Evolutionary conservation across 2,329 filamentous ascomycete genomes (phyloP).

Genomic region (Penicillium sclerotiorum): DNA sequence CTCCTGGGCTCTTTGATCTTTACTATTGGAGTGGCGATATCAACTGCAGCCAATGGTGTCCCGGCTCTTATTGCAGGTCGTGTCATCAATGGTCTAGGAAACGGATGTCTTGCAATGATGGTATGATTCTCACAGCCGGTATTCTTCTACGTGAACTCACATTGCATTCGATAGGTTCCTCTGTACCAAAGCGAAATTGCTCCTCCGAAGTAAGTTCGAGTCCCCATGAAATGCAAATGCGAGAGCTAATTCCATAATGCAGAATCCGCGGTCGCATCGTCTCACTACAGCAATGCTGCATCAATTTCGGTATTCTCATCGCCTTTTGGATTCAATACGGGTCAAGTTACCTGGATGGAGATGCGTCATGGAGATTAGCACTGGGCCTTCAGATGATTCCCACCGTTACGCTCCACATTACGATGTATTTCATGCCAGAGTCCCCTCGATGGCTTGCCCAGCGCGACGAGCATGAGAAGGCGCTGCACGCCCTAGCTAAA

Average conservation of each 20-base stretch:
- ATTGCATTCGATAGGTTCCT: slow-evolving; percentile 12
- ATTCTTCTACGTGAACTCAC: too few relatives aligned
- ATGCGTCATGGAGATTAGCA: slow-evolving; percentile 12
- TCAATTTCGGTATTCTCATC: slow-evolving; percentile 24
- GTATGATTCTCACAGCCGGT: neutral
- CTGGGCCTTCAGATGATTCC: slow-evolving; percentile 17
- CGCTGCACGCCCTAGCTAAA: slow-evolving; percentile 8
- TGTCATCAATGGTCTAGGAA: slow-evolving; percentile 34
- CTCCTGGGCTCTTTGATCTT: slow-evolving; percentile 50
- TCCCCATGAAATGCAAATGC: too few relatives aligned
- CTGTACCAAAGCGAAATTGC: slow-evolving; percentile 13
- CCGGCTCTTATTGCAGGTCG: slow-evolving; percentile 34
- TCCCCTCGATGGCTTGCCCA: slow-evolving; percentile 15
- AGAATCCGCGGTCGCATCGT: slow-evolving; percentile 27
- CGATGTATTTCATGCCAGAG: slow-evolving; percentile 16
- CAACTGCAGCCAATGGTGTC: slow-evolving; percentile 30
- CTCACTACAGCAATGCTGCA: slow-evolving; percentile 27
- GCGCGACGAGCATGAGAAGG: slow-evolving; percentile 14
- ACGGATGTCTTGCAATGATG: slow-evolving; percentile 29
- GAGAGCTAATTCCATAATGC: neutral
- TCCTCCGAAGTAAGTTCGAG: neutral
- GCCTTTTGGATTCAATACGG: slow-evolving; percentile 23
- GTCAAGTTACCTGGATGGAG: slow-evolving; percentile 7
- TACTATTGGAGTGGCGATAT: slow-evolving; percentile 46
- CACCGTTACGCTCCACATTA: slow-evolving; percentile 9